phyloP scores from a whole-genome alignment of 1,139 yeast species.

The Suhomyces bokatorum region DNA sequence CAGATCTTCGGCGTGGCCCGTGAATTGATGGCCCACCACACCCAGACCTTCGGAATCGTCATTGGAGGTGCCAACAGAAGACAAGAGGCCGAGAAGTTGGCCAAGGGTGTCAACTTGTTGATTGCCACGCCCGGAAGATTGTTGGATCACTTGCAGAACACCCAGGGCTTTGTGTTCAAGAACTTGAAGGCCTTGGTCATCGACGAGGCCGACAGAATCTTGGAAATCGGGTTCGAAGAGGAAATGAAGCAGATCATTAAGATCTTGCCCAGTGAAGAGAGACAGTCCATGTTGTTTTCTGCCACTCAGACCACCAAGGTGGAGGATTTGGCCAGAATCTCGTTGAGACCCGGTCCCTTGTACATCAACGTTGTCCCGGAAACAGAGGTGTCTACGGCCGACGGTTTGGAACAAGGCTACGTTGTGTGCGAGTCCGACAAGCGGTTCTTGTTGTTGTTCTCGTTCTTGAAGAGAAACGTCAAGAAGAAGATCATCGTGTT shows the following conservation, averaged over 20 bases:
- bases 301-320: slow-evolving; percentile 99
- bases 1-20: slow-evolving; percentile 97
- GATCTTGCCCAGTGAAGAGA: slow-evolving; percentile 87
- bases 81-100: slow-evolving; percentile 92
- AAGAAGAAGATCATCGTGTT: slow-evolving; percentile 94
- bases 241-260: slow-evolving; percentile 97
- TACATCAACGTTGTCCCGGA: slow-evolving; percentile 92
- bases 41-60: slow-evolving; percentile 93
- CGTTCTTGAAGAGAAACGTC: slow-evolving; percentile 86
- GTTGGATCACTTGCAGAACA: slow-evolving; percentile 93
- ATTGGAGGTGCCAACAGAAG: slow-evolving; percentile 98
- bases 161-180: slow-evolving; percentile 90
- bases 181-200: slow-evolving; percentile 90
- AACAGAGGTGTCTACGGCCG: slow-evolving; percentile 84
- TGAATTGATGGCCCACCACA: slow-evolving; percentile 85
- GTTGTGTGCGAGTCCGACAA: slow-evolving; percentile 97
- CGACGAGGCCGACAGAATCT: slow-evolving; percentile 96
- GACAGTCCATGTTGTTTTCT: slow-evolving; percentile 96
- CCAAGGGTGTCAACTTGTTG: slow-evolving; percentile 88
- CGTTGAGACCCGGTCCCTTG: slow-evolving; percentile 91
- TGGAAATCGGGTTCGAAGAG: slow-evolving; percentile 97
- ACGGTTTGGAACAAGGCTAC: slow-evolving; percentile 96
- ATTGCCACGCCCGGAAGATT: slow-evolving; percentile 98
- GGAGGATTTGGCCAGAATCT: slow-evolving; percentile 95
- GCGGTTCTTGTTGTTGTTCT: slow-evolving; percentile 83